Evolutionary conservation across 768 basidiomycete species (phyloP), one percentile per base, ranked within the genome.

Genomic region (Serendipita sp.): DNA sequence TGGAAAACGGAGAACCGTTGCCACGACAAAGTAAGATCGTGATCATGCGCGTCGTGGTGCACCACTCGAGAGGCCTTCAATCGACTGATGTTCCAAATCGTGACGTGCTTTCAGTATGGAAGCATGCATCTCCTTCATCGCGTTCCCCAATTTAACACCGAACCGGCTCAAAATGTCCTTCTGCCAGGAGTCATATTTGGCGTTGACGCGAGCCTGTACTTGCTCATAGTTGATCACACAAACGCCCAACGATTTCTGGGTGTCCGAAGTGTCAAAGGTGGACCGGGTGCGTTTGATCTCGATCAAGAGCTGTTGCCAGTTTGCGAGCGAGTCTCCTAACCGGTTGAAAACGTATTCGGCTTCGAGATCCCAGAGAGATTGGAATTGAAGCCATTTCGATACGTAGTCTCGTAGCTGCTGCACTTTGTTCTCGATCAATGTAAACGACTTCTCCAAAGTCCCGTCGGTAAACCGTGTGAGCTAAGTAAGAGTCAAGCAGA

Each of bases 161-260:
- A 97, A 98, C 53, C 92, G 80, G 66, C 84, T 86, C 68, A 97
- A 77, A 66, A 99, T 91, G 69, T 99, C 96, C 66, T 87, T 80
- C 77, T 98, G 95, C 95, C 96, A 98, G 18, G 91, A 78, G 72
- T 98, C 96, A 73, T 99, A 99, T 77, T 97, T 98, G 66, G 94
- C 91, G 73, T 97, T 97, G 70, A 99, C 96, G 68, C 94, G 82
- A 50, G 90, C 83, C 75, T 99, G 96, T 31, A 97, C 96, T 73
- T 95, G 94, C 73, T 98, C 95, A 74, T 97, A 99, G 74, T 97
- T 91, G 69, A 99, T 87, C 48, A 94, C 83, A 70, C 91, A 93
- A 8, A 94, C 88, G 0, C 94, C 93, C 71, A 98, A 96, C 53
- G 83, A 83, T 68, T 87, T 91, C 69, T 87, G 85, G 6, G 91